These are phyloP conservation scores for Cylindrotheca fusiformis DNA, from an alignment of 108 stramenopile genomes.

Conservation along the genomic window DNA sequence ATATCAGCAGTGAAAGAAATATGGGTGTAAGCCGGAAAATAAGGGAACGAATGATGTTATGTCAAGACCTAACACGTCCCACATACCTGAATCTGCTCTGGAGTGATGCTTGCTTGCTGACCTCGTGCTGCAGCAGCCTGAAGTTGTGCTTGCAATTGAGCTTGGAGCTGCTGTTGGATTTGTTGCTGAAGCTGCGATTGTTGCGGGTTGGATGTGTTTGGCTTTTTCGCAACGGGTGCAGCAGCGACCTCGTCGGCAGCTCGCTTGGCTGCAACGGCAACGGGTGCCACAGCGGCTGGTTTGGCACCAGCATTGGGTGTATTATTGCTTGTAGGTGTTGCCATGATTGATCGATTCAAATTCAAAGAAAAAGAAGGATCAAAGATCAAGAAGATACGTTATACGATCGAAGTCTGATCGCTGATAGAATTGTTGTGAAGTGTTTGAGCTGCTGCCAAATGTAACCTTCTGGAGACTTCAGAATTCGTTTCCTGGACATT, in stretches of 20 bases:
- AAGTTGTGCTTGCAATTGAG: conserved; percentile 74
- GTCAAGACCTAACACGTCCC: neutral
- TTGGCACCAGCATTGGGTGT: conserved; percentile 5
- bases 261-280: conserved; percentile 8
- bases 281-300: conserved; percentile 1
- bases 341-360: neutral
- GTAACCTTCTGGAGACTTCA: conserved; percentile 1
- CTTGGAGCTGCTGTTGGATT: conserved; percentile 81
- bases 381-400: neutral
- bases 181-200: conserved; percentile 71
- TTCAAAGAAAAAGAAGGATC: neutral
- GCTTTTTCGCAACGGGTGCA: conserved; percentile 32
- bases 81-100: conserved; percentile 76
- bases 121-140: conserved; percentile 84
- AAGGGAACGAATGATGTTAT: conserved; percentile 4
- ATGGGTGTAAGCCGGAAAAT: neutral
- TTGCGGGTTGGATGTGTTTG: conserved; percentile 35
- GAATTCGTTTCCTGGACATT: neutral
- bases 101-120: conserved; percentile 84
- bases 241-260: conserved; percentile 10
- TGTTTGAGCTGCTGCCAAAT: conserved; percentile 17
- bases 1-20: neutral
- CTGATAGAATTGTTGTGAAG: neutral
- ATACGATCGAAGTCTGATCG: neutral
- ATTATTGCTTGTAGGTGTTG: conserved; percentile 7